Evolutionary conservation across 2,329 filamentous ascomycete species (phyloP).

Genomic region (Hypoxylon sp.): DNA sequence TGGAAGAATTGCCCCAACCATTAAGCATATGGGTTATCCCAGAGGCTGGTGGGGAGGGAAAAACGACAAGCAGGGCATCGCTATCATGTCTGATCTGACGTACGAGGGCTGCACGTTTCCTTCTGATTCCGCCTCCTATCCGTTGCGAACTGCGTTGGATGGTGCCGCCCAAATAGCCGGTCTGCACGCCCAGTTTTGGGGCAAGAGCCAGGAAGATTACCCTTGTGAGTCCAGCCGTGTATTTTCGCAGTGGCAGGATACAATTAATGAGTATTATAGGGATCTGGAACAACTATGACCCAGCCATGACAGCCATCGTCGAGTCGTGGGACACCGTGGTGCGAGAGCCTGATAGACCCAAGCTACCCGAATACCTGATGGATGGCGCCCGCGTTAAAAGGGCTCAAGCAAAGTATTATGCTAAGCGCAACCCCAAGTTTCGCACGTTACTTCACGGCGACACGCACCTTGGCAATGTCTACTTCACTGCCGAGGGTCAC

Average conservation of each 20-base stretch:
- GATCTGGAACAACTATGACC: constrained; percentile 58
- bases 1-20: constrained; percentile 53
- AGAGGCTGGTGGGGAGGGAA: constrained; percentile 57
- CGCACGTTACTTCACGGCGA: constrained; percentile 61
- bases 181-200: constrained; percentile 60
- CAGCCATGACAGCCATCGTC: constrained; percentile 55
- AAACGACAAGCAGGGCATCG: constrained; percentile 56
- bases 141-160: constrained; percentile 54
- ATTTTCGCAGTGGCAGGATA: background rate
- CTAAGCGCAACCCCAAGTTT: constrained; percentile 57
- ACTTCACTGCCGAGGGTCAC: constrained; percentile 55
- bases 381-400: constrained; percentile 55
- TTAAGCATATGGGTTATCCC: constrained; percentile 55
- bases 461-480: constrained; percentile 62
- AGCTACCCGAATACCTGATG: constrained; percentile 57
- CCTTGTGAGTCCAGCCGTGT: constrained; percentile 36
- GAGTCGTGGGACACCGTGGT: constrained; percentile 53
- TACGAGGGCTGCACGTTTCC: constrained; percentile 56
- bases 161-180: constrained; percentile 59
- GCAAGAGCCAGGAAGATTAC: constrained; percentile 47
- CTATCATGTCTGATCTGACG: constrained; percentile 57
- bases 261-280: constrained; percentile 40
- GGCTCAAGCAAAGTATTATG: constrained; percentile 57
- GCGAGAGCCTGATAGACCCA: constrained; percentile 50
- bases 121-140: constrained; percentile 52